Evolutionary conservation across 148 eudicot species (phyloP), one percentile per base, ranked within the genome.

Genomic region (Amaranthus palmeri): DNA sequence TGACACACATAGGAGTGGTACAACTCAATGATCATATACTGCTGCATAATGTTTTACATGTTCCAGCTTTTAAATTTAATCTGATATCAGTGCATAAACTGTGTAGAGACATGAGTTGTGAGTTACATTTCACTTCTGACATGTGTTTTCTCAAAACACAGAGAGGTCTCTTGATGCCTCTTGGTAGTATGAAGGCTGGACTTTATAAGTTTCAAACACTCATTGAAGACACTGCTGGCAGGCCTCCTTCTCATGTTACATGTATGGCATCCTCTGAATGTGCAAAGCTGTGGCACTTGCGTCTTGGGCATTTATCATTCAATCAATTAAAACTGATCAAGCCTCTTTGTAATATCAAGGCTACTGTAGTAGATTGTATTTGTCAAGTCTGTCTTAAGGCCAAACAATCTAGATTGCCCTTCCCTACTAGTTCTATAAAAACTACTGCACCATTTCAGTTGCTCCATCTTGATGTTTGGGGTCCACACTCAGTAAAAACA

Each of bases 381-480:
- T n/a, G n/a, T n/a, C n/a, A n/a, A n/a, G n/a, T n/a, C n/a, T n/a
- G n/a, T n/a, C n/a, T n/a, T n/a, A 54, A 12, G 18, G 58, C 58
- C 4, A 54, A 7, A 14, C 17, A 54, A 1, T 13, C 17, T 12
- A 54, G 58, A 3, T 13, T 13, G 17, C n/a, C 58, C 0, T 55
- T 59, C 9, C 13, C 62, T 0, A 0, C 0, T 18, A 9, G 62
- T 13, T 0, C 18, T 7, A 36, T 3, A 25, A 59, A 57, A 5
- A 15, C 61, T 4, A 0, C 0, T 36, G 5, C 3, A 8, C 13
- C 56, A 3, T 68, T 52, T 41, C 9, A 53, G 8, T 6, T 52
- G 4, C 5, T 68, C 3, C 71, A 68, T 52, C 1, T 68, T 3
- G 71, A 68, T 68, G 2, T 68, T 0, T 68, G 71, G 58, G 71